phyloP scores from a whole-genome alignment of 2,329 filamentous ascomycete genomes.

The Venturia effusa region DNA sequence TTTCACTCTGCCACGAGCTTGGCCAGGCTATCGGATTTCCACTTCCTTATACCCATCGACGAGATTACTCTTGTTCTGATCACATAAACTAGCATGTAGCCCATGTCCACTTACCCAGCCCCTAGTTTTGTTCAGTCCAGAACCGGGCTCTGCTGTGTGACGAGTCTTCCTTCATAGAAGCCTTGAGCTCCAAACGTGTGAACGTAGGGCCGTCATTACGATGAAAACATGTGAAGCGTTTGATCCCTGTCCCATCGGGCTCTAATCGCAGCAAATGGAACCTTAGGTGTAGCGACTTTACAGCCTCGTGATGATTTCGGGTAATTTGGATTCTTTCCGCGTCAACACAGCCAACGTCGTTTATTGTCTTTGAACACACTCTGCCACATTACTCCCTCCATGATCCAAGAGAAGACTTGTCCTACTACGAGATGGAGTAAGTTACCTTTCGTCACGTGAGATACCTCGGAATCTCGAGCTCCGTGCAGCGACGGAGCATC shows the following conservation, averaged over 20 bases:
- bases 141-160: background rate
- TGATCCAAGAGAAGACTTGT: background rate
- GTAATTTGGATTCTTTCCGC: too few relatives aligned
- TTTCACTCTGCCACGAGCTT: background rate
- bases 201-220: background rate
- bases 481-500: background rate
- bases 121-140: background rate
- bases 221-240: background rate
- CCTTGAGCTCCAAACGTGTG: background rate
- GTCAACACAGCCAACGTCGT: too few relatives aligned
- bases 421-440: background rate
- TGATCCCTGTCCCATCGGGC: background rate
- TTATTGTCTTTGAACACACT: background rate
- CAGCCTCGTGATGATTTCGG: background rate
- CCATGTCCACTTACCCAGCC: background rate
- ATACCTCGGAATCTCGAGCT: background rate
- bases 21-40: background rate
- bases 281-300: too few relatives aligned
- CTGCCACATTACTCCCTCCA: background rate
- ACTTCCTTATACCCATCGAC: background rate
- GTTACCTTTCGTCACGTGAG: background rate
- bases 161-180: background rate
- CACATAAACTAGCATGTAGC: background rate
- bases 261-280: background rate
- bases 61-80: background rate